These are phyloP conservation scores for Sclerotinia nivalis DNA, from an alignment of 2,329 filamentous ascomycete genomes.

Conservation along the genomic window DNA sequence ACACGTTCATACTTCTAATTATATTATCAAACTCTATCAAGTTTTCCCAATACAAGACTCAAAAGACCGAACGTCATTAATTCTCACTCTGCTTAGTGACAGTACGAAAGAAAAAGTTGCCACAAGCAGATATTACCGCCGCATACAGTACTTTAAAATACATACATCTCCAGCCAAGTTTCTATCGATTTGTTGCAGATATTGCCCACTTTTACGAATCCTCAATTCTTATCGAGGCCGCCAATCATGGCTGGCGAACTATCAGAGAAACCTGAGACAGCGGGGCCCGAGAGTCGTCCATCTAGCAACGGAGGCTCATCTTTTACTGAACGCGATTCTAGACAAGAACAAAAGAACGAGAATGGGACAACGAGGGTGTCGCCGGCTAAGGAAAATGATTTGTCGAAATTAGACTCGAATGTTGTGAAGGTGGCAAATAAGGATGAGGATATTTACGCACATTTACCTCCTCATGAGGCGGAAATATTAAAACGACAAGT, in stretches of 20 bases:
- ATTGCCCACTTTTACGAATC: not conserved
- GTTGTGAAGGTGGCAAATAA: constrained; percentile 39
- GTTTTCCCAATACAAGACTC: not conserved
- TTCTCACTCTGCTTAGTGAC: not conserved
- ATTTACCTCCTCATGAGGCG: constrained; percentile 66
- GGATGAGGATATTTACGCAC: constrained; percentile 56
- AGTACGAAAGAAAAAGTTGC: not conserved
- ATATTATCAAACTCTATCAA: not conserved
- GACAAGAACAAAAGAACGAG: constrained; percentile 32
- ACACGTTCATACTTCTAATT: too few species aligned
- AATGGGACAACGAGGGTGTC: constrained; percentile 59
- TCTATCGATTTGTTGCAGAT: not conserved
- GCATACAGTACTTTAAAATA: not conserved
- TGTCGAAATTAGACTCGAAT: constrained; percentile 45
- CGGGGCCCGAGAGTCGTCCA: constrained; percentile 25
- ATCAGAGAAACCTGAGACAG: constrained; percentile 36
- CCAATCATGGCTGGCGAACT: constrained; percentile 38
- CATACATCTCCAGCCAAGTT: not conserved
- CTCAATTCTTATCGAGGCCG: constrained; percentile 22
- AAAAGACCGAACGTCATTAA: not conserved
- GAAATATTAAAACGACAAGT: constrained; percentile 69
- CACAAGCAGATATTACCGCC: not conserved
- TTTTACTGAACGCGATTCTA: constrained; percentile 29
- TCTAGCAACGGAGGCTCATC: constrained; percentile 32
- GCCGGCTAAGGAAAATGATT: constrained; percentile 57